These are phyloP conservation scores for Raddia distichophylla DNA, from an alignment of 176 grass and related monocot species.

Conservation along the genomic window DNA sequence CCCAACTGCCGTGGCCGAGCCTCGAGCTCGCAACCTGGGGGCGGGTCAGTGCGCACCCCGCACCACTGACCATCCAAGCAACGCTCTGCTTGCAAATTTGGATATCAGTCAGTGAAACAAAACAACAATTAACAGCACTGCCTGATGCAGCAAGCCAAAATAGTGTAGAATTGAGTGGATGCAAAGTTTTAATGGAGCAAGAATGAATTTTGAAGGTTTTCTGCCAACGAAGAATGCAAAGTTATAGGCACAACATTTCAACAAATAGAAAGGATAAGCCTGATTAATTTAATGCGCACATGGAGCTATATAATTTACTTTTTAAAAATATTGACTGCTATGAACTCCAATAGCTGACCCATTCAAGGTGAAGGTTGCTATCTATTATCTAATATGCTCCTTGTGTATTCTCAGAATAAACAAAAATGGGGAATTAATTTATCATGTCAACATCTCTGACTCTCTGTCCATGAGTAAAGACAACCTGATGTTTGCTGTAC, in stretches of 20 bases:
- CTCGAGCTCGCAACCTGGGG: too few relatives aligned
- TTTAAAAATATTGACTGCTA: neutral
- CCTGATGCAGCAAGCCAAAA: neutral
- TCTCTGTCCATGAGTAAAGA: neutral
- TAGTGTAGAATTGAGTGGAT: neutral
- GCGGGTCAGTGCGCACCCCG: too few relatives aligned
- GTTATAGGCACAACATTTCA: slow-evolving; percentile 10
- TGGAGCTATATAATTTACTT: neutral
- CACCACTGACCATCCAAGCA: too few relatives aligned
- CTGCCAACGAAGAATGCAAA: neutral
- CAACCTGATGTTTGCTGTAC: slow-evolving; percentile 18
- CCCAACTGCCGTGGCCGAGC: too few relatives aligned
- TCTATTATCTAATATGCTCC: neutral
- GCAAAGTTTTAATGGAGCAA: slow-evolving; percentile 1
- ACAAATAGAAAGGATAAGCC: slow-evolving; percentile 1
- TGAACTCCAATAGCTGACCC: neutral
- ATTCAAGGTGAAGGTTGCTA: slow-evolving; percentile 27
- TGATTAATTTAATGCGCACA: neutral
- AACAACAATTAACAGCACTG: neutral
- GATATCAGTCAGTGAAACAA: neutral
- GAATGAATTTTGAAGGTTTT: neutral
- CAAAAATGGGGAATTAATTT: neutral
- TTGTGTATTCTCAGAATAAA: slow-evolving; percentile 20
- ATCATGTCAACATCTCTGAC: neutral
- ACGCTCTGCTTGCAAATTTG: neutral